Conservation (phyloP, 2,329 filamentous ascomycete species). For the Fusarium veterinarium region DNA sequence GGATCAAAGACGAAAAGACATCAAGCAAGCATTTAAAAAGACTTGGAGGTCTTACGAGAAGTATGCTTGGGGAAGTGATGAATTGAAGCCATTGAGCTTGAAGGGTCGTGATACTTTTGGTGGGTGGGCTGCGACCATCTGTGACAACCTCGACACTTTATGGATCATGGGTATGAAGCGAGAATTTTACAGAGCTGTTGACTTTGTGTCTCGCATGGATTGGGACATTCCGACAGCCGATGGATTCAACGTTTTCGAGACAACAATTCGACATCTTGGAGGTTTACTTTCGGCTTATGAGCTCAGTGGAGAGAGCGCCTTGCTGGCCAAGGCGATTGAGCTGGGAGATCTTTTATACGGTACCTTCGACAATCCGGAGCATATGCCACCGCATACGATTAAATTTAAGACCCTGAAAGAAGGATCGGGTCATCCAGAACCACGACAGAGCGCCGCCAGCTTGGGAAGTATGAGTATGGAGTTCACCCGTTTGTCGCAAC, state of each 20-base stretch:
- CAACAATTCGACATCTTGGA: conserved; percentile 74
- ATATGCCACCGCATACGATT: conserved; percentile 66
- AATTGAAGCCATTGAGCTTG: conserved; percentile 65
- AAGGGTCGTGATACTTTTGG: conserved; percentile 64
- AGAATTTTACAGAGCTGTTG: conserved; percentile 71
- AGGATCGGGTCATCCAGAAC: conserved; percentile 49
- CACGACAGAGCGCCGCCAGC: conserved; percentile 44
- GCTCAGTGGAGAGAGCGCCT: conserved; percentile 64
- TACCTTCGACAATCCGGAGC: conserved; percentile 74
- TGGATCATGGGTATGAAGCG: conserved; percentile 74
- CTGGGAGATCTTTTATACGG: conserved; percentile 71
- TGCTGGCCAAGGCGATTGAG: conserved; percentile 70
- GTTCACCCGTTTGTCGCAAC: conserved; percentile 71
- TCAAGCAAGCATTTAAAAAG: conserved; percentile 61
- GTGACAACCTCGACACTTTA: conserved; percentile 72
- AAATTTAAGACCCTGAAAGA: conserved; percentile 55
- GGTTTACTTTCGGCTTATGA: conserved; percentile 75
- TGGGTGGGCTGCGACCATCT: conserved; percentile 72
- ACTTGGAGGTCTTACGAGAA: conserved; percentile 69
- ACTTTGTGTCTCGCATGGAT: conserved; percentile 56
- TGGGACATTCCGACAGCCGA: conserved; percentile 61
- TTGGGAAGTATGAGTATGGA: conserved; percentile 70
- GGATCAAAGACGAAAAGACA: conserved; percentile 47
- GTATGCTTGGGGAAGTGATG: conserved; percentile 70
- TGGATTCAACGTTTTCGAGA: conserved; percentile 73